phyloP scores from a whole-genome alignment of 768 basidiomycete species.

The Tylopilus plumbeoviolaceoides region DNA sequence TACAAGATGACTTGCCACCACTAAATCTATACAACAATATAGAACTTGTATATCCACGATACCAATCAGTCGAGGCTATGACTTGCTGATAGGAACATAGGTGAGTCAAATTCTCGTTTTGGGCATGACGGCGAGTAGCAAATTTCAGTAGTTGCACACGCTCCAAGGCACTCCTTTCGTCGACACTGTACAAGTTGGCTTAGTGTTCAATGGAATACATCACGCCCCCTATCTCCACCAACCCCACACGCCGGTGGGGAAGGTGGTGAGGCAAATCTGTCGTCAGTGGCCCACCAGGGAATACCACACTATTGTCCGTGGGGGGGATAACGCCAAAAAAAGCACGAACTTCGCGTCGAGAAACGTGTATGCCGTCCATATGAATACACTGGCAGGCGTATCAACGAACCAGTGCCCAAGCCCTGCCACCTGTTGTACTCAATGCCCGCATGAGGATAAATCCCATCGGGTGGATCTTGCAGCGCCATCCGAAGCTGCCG shows the following conservation, averaged over 20 bases:
- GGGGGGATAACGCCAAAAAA: constrained; percentile 4
- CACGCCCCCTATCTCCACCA: neutral
- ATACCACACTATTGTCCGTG: neutral
- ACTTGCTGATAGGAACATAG: constrained; percentile 1
- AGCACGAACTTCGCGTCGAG: neutral
- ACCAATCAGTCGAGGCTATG: constrained; percentile 19
- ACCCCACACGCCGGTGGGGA: neutral
- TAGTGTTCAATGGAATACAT: neutral
- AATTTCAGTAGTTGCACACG: neutral
- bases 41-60: neutral
- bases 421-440: constrained; percentile 2
- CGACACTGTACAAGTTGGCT: neutral
- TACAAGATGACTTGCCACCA: neutral
- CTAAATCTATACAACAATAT: constrained; percentile 2
- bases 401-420: constrained; percentile 12
- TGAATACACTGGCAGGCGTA: neutral
- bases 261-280: neutral
- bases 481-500: neutral
- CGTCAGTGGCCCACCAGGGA: neutral
- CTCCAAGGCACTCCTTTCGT: neutral
- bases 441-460: neutral
- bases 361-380: constrained; percentile 4
- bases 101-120: constrained; percentile 4
- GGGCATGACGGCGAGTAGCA: neutral
- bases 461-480: constrained; percentile 17